Evolutionary conservation across 75 land plant genomes (phyloP), one percentile per base, ranked within the genome.

Genomic region (Azolla pinnata): DNA sequence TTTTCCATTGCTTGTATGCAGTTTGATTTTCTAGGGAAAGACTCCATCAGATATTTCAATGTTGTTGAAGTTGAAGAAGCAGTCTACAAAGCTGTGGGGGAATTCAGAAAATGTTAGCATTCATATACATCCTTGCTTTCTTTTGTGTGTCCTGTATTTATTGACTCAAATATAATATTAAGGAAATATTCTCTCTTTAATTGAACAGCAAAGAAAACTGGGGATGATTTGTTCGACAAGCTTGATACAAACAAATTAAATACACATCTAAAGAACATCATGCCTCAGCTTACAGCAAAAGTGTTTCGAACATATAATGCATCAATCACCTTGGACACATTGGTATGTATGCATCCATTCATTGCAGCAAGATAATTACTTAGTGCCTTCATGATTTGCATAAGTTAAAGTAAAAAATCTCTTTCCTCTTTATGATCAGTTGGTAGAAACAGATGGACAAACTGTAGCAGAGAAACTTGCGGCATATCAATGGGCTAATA

Each of bases 261-360:
- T 81, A 75, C 96, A 48, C 98, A 93, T 66, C 46, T 93, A 52
- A 93, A 93, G 65, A 87, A 74, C 38, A 76, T 93, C 30, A 93
- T 93, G 98, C 98, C 98, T 28, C 83, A 82, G 1, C 83, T 93
- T 0, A 93, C 98, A 27, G 98, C 98, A 10, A 93, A 93, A 73
- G 98, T 93, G 17, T 93, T 93, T 62, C 86, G 98, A 76, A 93
- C 98, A 35, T 93, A 89, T 57, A 93, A 93, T 81, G 98, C 98
- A 20, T 93, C 98, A 31, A 79, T 93, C 62, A 93, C 98, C 25
- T 71, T 93, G 72, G 96, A 93, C 75, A 79, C 51, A 0, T 79
- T 82, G 86, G 97, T 90, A 67, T 56, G 68, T 44, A 23, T 21
- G 19, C 59, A 28, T 14, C 49, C 49, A 14, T 38, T 38, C 42